A percentile compares a stretch with the other conserved stretches of the same genome.
phyloP scores from a whole-genome alignment of 192 early-diverging fungal genomes.

The Podila epicladia region DNA sequence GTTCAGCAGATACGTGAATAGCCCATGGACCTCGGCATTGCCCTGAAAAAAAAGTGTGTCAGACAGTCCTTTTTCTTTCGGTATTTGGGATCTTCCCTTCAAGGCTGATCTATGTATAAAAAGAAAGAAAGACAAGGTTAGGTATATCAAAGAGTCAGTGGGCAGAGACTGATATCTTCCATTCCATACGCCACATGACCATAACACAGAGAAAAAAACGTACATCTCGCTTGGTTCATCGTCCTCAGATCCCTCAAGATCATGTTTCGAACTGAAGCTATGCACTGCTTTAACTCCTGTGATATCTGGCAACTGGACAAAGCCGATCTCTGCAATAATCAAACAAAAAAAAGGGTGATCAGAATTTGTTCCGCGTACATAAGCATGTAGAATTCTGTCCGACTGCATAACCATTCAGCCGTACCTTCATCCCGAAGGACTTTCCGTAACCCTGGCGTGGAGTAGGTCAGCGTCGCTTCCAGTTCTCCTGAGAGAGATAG shows the following conservation, averaged over 20 bases:
- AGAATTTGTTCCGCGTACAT: slow-evolving; percentile 20
- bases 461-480: slow-evolving; percentile 46
- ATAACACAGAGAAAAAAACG: too few species aligned
- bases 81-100: neutral
- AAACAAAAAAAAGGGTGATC: neutral
- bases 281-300: slow-evolving; percentile 15
- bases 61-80: slow-evolving; percentile 13
- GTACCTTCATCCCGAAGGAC: slow-evolving; percentile 35
- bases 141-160: too few species aligned
- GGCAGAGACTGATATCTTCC: too few species aligned
- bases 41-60: slow-evolving; percentile 24
- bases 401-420: neutral
- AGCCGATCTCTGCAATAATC: slow-evolving; percentile 19
- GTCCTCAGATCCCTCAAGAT: slow-evolving; percentile 24
- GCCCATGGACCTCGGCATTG: slow-evolving; percentile 24
- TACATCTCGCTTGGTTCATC: slow-evolving; percentile 2
- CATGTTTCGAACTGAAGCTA: slow-evolving; percentile 36
- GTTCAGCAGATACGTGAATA: slow-evolving; percentile 31
- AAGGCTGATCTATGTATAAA: too few species aligned
- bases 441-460: slow-evolving; percentile 43
- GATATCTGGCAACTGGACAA: slow-evolving; percentile 11
- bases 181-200: neutral
- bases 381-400: neutral
- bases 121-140: too few species aligned
- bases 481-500: slow-evolving; percentile 29